These are phyloP conservation scores for Eleusine indica DNA, from an alignment of 176 grass and related monocot genomes.

Conservation along the genomic window DNA sequence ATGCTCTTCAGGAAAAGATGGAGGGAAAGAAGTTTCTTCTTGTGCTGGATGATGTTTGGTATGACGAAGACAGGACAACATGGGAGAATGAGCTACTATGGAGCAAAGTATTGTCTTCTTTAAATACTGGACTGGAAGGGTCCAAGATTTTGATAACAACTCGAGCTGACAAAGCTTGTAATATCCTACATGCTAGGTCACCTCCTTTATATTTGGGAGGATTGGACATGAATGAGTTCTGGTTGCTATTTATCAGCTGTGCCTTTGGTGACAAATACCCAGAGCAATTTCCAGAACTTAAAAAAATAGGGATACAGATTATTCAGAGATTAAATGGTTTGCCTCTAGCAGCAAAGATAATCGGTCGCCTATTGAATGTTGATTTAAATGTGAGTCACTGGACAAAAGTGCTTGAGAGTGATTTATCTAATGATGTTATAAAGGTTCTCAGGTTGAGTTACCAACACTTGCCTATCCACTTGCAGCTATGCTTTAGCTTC, in stretches of 20 bases:
- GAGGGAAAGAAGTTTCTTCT: slow-evolving; percentile 52
- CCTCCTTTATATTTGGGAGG: slow-evolving; percentile 45
- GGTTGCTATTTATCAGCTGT: slow-evolving; percentile 46
- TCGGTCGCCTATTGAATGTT: slow-evolving; percentile 53
- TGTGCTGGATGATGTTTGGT: slow-evolving; percentile 74
- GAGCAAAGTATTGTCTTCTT: slow-evolving; percentile 34
- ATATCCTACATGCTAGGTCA: slow-evolving; percentile 35
- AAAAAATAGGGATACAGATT: slow-evolving; percentile 54
- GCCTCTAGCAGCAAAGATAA: slow-evolving; percentile 62
- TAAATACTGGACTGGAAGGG: slow-evolving; percentile 46
- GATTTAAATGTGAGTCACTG: slow-evolving; percentile 49
- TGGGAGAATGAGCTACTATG: slow-evolving; percentile 51
- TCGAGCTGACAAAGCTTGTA: slow-evolving; percentile 36
- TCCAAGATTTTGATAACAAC: slow-evolving; percentile 58
- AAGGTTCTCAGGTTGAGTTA: slow-evolving; percentile 65
- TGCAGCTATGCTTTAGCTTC: slow-evolving; percentile 71
- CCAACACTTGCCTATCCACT: slow-evolving; percentile 52
- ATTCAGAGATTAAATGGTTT: slow-evolving; percentile 52
- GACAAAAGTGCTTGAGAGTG: slow-evolving; percentile 53
- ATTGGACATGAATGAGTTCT: slow-evolving; percentile 55
- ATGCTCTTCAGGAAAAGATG: slow-evolving; percentile 42
- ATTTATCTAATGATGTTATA: slow-evolving; percentile 69
- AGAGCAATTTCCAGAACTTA: slow-evolving; percentile 42
- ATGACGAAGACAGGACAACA: slow-evolving; percentile 48
- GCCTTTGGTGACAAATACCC: slow-evolving; percentile 50